phyloP scores from a whole-genome alignment of 441 rosid genomes.

The Bocquillonia castaneifolia region DNA sequence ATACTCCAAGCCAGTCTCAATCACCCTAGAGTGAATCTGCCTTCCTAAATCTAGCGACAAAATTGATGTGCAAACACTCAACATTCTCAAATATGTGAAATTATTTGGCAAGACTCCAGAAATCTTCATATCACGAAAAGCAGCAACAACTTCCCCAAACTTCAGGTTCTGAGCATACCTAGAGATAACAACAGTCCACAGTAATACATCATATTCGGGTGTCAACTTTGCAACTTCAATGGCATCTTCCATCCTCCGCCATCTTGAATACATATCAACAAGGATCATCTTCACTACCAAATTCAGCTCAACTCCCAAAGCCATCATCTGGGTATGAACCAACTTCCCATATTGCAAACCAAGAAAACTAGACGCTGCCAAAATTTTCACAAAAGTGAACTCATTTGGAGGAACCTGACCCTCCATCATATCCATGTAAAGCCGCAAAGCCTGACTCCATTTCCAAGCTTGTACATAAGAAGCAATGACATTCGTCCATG shows the following conservation, averaged over 20 bases:
- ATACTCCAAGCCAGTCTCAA: conserved; percentile 44
- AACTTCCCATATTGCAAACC: conserved; percentile 48
- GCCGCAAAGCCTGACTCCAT: conserved; percentile 42
- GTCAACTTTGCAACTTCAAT: conserved; percentile 49
- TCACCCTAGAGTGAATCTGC: conserved; percentile 62
- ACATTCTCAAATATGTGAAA: conserved; percentile 61
- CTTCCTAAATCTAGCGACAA: conserved; percentile 44
- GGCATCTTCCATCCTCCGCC: conserved; percentile 52
- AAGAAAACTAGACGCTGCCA: conserved; percentile 44
- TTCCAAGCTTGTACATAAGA: conserved; percentile 52
- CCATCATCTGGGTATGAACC: conserved; percentile 67
- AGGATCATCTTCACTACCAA: conserved; percentile 69
- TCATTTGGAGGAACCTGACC: conserved; percentile 51
- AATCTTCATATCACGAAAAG: conserved; percentile 54
- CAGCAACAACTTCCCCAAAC: conserved; percentile 40
- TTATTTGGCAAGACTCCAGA: conserved; percentile 52
- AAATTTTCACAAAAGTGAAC: conserved; percentile 54
- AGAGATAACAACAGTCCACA: conserved; percentile 77
- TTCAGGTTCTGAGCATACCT: conserved; percentile 61
- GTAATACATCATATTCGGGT: conserved; percentile 56
- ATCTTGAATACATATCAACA: conserved; percentile 64
- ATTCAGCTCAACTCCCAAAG: conserved; percentile 57
- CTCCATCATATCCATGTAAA: conserved; percentile 46
- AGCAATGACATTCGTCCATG: conserved; percentile 66
- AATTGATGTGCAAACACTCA: conserved; percentile 58